Evolutionary conservation across 306 rosid species (phyloP).

Genomic region (Crotalaria pallida): DNA sequence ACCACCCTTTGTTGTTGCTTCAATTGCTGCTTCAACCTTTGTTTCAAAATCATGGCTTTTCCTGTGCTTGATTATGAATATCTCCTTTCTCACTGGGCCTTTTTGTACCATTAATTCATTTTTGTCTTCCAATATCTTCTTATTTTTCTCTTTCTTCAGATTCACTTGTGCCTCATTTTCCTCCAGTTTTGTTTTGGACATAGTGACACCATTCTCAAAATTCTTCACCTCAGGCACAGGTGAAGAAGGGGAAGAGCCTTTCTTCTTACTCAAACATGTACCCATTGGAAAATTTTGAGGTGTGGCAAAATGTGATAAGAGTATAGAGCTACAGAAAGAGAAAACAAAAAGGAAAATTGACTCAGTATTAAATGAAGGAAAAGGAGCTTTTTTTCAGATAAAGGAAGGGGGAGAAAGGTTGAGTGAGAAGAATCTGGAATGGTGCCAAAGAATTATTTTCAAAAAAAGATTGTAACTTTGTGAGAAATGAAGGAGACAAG

Average conservation of each 20-base stretch:
- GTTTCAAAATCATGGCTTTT: constrained; percentile 57
- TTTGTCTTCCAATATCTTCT: constrained; percentile 8
- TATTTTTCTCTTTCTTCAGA: constrained; percentile 16
- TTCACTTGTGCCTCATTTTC: constrained; percentile 21
- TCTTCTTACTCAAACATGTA: constrained; percentile 83
- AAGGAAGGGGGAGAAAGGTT: neutral
- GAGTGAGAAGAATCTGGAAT: neutral
- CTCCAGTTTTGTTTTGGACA: constrained; percentile 18
- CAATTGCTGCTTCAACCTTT: neutral
- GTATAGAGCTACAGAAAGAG: neutral
- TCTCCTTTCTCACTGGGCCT: constrained; percentile 57
- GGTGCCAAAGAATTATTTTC: constrained; percentile 35
- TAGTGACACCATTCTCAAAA: neutral
- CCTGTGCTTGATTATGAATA: constrained; percentile 72
- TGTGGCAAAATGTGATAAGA: neutral
- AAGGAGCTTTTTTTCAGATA: neutral
- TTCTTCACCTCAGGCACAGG: constrained; percentile 12
- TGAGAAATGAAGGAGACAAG: neutral
- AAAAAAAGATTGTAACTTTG: constrained; percentile 17
- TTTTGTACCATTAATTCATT: constrained; percentile 14
- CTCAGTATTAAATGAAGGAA: neutral
- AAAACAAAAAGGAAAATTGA: neutral
- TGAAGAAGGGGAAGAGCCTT: constrained; percentile 20
- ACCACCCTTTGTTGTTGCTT: constrained; percentile 26
- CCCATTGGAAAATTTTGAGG: constrained; percentile 58